Conservation (phyloP, 371 early-diverging fungal species). For the Lichtheimia corymbifera region DNA sequence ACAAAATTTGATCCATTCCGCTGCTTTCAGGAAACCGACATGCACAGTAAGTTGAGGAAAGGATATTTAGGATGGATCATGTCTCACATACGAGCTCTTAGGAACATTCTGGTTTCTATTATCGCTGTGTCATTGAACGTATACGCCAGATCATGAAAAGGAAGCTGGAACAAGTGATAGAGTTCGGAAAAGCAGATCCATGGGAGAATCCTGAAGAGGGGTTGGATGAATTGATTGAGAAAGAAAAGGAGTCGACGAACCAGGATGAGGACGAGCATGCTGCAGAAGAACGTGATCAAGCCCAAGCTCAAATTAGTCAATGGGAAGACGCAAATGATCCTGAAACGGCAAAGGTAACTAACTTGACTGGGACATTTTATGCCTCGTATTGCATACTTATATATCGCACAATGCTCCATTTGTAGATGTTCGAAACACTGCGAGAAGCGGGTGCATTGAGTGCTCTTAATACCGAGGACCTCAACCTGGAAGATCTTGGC, state of each 20-base stretch:
- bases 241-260: slow-evolving; percentile 14
- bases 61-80: neutral
- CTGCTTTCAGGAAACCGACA: slow-evolving; percentile 12
- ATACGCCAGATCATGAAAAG: slow-evolving; percentile 9
- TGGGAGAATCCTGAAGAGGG: slow-evolving; percentile 12
- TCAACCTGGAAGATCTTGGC: slow-evolving; percentile 17
- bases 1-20: slow-evolving; percentile 13
- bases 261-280: neutral
- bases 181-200: slow-evolving; percentile 1
- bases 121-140: slow-evolving; percentile 21
- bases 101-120: slow-evolving; percentile 27
- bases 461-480: neutral
- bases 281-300: neutral
- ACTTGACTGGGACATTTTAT: neutral
- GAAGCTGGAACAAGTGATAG: slow-evolving; percentile 6
- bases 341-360: neutral
- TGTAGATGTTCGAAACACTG: neutral
- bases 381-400: neutral
- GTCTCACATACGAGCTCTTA: neutral
- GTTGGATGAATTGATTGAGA: slow-evolving; percentile 19
- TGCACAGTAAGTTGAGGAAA: slow-evolving; percentile 7
- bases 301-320: neutral
- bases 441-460: neutral
- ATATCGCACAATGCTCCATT: neutral
- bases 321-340: neutral